Base-by-base conservation (phyloP, 306 rosid species). In the Myrica gale region DNA sequence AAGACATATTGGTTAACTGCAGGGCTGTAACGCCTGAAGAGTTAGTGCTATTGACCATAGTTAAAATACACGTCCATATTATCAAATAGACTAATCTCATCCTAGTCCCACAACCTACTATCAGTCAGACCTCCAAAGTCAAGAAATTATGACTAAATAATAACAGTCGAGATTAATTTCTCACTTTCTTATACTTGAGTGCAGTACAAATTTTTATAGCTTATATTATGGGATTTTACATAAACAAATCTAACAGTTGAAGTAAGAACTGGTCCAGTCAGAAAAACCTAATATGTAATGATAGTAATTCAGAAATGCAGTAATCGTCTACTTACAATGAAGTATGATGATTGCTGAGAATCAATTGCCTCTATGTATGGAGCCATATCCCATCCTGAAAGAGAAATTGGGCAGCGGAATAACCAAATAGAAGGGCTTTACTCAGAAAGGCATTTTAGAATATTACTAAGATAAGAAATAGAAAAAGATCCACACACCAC, bases 381-480 rank as follows among this genome's bases (percentile, higher is more conserved):
- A 80, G 98, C 98, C 97, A 94, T 94, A 80, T 94, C 96, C 98
- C 98, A 94, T 81, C 93, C 98, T 94, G 91, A 79, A 90, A 80
- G 56, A 85, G 74, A 55, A 48, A 37, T 68, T 57, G 80, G 45
- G 72, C 62, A 63, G 65, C 69, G 48, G 73, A 69, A 69, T 43
- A 47, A 78, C 46, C 61, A 71, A 48, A 63, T 9, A 46, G 44
- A 53, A 23, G 23, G 26, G 3, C 48, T 42, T 32, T 20, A n/a
- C n/a, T 45, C 69, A 41, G 69, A 65, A 65, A 65, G 6, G 1
- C 3, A n/a, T 26, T 41, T 65, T 6, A 65, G 21, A 41, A 42
- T 16, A 65, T 65, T 3, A 42, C 42, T 42, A 65, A 15, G n/a
- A 17, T 65, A 42, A 65, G 48, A 65, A 9, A 60, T 47, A 70